phyloP scores from a whole-genome alignment of 768 basidiomycete genomes.

The Multifurca ochricompacta region DNA sequence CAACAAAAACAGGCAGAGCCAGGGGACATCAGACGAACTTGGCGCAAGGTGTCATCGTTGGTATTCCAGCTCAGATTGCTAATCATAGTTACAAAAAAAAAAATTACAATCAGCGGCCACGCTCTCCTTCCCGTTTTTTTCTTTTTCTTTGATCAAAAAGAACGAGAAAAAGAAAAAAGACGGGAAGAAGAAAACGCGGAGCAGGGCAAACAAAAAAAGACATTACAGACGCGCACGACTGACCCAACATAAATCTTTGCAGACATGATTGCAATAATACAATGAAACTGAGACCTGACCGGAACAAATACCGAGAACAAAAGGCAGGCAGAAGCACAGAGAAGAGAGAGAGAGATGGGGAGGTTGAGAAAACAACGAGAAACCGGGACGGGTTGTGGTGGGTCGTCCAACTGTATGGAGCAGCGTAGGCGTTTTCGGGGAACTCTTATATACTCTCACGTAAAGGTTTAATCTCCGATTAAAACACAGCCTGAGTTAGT shows the following conservation, averaged over 20 bases:
- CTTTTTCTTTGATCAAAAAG: no score
- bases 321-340: no score
- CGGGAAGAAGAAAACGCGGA: constrained; percentile 39
- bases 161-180: no score
- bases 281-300: constrained; percentile 19
- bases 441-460: constrained; percentile 36
- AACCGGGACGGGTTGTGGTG: constrained; percentile 18
- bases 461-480: constrained; percentile 44
- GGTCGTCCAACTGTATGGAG: constrained; percentile 12
- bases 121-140: constrained; percentile 12
- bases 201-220: constrained; percentile 32
- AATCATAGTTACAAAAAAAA: constrained; percentile 40
- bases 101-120: constrained; percentile 45
- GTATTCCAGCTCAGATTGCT: constrained; percentile 97
- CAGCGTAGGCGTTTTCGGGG: not conserved
- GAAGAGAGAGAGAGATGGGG: constrained; percentile 13
- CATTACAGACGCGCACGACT: constrained; percentile 57
- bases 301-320: constrained; percentile 21
- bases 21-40: constrained; percentile 68
- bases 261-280: constrained; percentile 46
- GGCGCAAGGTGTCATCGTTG: constrained; percentile 82
- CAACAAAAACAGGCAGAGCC: constrained; percentile 25
- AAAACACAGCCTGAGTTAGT: constrained; percentile 27
- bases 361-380: no score
- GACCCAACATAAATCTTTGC: constrained; percentile 92